These are phyloP conservation scores for Moesziomyces sp. DNA, from an alignment of 1,284 basidiomycete species.

Conservation along the genomic window DNA sequence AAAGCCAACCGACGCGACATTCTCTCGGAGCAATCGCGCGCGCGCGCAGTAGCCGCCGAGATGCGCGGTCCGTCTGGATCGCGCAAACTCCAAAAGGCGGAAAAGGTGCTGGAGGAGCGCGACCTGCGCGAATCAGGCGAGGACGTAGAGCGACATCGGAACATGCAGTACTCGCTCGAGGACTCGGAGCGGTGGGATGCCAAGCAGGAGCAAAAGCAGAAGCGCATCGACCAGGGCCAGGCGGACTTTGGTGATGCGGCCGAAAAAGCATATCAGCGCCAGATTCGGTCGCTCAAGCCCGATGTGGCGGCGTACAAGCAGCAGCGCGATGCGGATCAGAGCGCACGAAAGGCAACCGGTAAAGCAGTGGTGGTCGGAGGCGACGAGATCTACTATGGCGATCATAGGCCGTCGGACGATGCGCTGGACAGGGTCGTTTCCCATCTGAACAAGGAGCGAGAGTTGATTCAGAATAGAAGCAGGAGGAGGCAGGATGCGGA, in stretches of 20 bases:
- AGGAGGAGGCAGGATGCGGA: conserved; percentile 88
- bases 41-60: conserved; percentile 39
- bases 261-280: conserved; percentile 87
- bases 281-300: conserved; percentile 85
- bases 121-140: conserved; percentile 87
- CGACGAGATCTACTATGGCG: conserved; percentile 75
- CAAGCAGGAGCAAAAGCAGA: conserved; percentile 79
- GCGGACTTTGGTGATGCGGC: conserved; percentile 93
- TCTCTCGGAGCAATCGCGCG: conserved; percentile 43
- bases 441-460: conserved; percentile 85
- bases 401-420: conserved; percentile 91
- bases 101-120: conserved; percentile 83
- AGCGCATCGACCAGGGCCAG: conserved; percentile 82
- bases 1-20: conserved; percentile 58
- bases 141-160: conserved; percentile 78
- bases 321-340: conserved; percentile 73
- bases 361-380: not conserved
- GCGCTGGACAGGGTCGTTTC: conserved; percentile 90
- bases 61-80: conserved; percentile 20
- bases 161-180: conserved; percentile 93
- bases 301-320: conserved; percentile 84
- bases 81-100: conserved; percentile 73
- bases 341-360: not conserved
- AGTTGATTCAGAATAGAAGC: conserved; percentile 75
- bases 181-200: conserved; percentile 95